phyloP scores from a whole-genome alignment of 129 eudicot species.

The Calendula officinalis region DNA sequence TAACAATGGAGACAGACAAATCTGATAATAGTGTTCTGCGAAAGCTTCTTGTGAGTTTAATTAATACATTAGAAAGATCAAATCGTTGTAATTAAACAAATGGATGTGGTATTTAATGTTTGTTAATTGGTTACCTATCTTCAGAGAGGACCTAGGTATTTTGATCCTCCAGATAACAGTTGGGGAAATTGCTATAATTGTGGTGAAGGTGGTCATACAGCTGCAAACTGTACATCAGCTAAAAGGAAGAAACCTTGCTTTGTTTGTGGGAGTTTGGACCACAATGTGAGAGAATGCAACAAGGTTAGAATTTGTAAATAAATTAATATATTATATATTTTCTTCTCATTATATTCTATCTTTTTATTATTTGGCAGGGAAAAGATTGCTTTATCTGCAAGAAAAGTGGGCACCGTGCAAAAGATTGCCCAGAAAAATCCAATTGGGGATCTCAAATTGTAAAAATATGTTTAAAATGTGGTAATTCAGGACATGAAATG shows the following conservation, averaged over 20 bases:
- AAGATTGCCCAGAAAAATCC: conserved; percentile 78
- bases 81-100: conserved; percentile 22
- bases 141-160: conserved; percentile 99
- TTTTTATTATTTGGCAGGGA: conserved; percentile 39
- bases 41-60: conserved; percentile 94
- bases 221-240: conserved; percentile 69
- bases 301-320: conserved; percentile 51
- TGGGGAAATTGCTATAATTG: conserved; percentile 98
- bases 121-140: conserved; percentile 33
- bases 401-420: conserved; percentile 86
- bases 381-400: conserved; percentile 86
- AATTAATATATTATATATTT: background rate
- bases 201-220: conserved; percentile 88
- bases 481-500: conserved; percentile 83
- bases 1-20: conserved; percentile 39
- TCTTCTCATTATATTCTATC: background rate
- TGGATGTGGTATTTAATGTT: conserved; percentile 26
- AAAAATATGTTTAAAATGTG: conserved; percentile 84
- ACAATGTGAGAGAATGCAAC: conserved; percentile 67
- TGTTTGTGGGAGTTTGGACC: conserved; percentile 96
- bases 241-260: conserved; percentile 88
- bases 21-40: conserved; percentile 69
- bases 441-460: conserved; percentile 32
- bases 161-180: conserved; percentile 90
- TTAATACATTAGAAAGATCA: conserved; percentile 33